Evolutionary conservation across 495 filamentous ascomycete genomes (phyloP), one percentile per base, ranked within the genome.

Genomic region (Xylaria bambusicola): DNA sequence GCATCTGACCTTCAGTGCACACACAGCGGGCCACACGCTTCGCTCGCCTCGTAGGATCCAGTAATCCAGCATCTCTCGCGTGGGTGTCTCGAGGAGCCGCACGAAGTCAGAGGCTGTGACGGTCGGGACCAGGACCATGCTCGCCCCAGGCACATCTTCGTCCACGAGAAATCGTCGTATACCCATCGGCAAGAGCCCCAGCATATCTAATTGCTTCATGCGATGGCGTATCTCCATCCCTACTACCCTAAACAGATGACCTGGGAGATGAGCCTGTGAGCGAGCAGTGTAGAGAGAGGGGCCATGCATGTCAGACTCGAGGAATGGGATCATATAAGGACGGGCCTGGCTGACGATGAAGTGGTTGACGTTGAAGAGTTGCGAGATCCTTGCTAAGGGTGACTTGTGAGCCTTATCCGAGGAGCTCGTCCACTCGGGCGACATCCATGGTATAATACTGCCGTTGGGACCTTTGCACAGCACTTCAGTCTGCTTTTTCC

Each of bases 351-450:
- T 87, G 60, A 93, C 84, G 60, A 93, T 85, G 76, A 90, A 93
- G 76, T 93, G 89, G 72, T 92, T 93, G 62, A 96, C 88, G 70
- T 97, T 97, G 82, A 96, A 97, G 26, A 97, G 86, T 71, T 96
- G 89, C 6, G 91, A 88, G 52, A 97, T 88, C 44, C 93, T 86
- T 36, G 85, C 80, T 4, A 97, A 82, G 0, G 93, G 93, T 1
- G 89, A 89, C 67, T 93, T 88, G 44, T 85, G 85, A 58, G 91
- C 91, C 40, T 79, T 82, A 73, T 90, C 89, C 29, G 82, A 81
- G 48, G 84, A 79, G 45, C 88, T 83, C 18, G 84, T 85, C 83
- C 85, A 90, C n/a, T n/a, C 20, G 87, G 82, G 40, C 77, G 80
- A 73, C 40, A 82, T 77, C 92, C 92, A 98, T 17, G 92, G 91